Percentiles rank a stretch among this genome's conserved stretches.
Conservation (phyloP, 2,329 filamentous ascomycete species). For the Cercospora brassicicola region DNA sequence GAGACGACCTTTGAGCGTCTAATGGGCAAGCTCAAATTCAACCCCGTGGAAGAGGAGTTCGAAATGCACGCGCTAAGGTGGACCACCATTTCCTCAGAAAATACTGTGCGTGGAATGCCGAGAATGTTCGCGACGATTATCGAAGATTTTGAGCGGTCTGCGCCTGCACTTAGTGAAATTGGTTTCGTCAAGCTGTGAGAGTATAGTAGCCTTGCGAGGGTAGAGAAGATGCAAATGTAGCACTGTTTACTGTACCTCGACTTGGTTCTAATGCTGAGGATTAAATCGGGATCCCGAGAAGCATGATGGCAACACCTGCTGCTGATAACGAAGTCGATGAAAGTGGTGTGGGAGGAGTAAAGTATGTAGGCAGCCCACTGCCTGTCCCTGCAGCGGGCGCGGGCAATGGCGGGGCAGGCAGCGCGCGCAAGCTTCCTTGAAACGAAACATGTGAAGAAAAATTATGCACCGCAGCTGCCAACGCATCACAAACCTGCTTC, state of each 20-base stretch:
- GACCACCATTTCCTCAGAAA: background rate
- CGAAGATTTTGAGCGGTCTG: background rate
- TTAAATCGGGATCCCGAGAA: too few relatives aligned
- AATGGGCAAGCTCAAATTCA: background rate
- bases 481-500: slow-evolving; percentile 5
- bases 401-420: slow-evolving; percentile 2
- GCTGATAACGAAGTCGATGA: background rate
- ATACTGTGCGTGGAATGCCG: background rate
- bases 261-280: too few relatives aligned
- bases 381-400: slow-evolving; percentile 1
- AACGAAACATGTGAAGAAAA: slow-evolving; percentile 9
- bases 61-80: background rate
- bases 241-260: too few relatives aligned
- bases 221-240: too few relatives aligned
- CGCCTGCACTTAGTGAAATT: background rate
- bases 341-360: background rate
- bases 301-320: background rate
- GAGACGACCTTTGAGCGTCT: background rate
- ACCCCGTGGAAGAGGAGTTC: background rate
- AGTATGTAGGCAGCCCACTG: background rate
- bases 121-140: background rate
- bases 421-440: background rate
- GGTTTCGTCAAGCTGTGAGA: background rate
- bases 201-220: too few relatives aligned
- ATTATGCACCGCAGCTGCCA: slow-evolving; percentile 1